These are phyloP conservation scores for Zoysia pacifica DNA, from an alignment of 176 grass and related monocot species.

Conservation along the genomic window DNA sequence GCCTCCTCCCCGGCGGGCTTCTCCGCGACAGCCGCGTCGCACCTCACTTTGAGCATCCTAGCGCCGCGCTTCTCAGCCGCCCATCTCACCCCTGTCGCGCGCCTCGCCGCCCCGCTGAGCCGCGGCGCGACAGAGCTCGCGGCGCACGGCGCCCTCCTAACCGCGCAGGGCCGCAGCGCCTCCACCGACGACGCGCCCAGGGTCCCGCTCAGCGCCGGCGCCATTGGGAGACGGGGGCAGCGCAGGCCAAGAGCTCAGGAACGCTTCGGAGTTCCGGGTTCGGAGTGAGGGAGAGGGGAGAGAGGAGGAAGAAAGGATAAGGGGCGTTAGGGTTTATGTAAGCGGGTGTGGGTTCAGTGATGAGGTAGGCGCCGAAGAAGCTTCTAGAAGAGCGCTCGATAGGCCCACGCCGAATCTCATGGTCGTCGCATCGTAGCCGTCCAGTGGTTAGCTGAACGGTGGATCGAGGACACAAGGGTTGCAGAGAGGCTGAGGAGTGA, in stretches of 20 bases:
- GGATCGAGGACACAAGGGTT: neutral
- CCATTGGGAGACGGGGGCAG: constrained; percentile 36
- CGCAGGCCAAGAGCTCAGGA: neutral
- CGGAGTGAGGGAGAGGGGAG: neutral
- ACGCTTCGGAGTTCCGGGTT: neutral
- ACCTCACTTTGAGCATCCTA: constrained; percentile 44
- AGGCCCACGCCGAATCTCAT: neutral
- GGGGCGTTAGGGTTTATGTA: constrained; percentile 39
- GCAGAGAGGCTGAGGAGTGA: too few relatives aligned
- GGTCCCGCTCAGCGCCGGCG: constrained; percentile 43
- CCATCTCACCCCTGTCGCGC: constrained; percentile 48
- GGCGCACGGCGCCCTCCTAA: constrained; percentile 13
- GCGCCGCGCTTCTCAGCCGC: constrained; percentile 34
- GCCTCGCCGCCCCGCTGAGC: constrained; percentile 7
- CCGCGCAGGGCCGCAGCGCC: constrained; percentile 46
- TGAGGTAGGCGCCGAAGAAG: constrained; percentile 1
- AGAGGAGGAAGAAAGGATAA: constrained; percentile 15
- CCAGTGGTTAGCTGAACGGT: neutral
- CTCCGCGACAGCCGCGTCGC: constrained; percentile 68
- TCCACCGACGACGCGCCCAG: constrained; percentile 54
- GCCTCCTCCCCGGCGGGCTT: constrained; percentile 56
- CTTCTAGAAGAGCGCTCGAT: constrained; percentile 21
- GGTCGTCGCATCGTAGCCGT: neutral
- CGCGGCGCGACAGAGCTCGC: constrained; percentile 29
- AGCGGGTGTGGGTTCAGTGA: constrained; percentile 17